These are phyloP conservation scores for Hericium erinaceus DNA, from an alignment of 768 basidiomycete genomes.

Conservation along the genomic window DNA sequence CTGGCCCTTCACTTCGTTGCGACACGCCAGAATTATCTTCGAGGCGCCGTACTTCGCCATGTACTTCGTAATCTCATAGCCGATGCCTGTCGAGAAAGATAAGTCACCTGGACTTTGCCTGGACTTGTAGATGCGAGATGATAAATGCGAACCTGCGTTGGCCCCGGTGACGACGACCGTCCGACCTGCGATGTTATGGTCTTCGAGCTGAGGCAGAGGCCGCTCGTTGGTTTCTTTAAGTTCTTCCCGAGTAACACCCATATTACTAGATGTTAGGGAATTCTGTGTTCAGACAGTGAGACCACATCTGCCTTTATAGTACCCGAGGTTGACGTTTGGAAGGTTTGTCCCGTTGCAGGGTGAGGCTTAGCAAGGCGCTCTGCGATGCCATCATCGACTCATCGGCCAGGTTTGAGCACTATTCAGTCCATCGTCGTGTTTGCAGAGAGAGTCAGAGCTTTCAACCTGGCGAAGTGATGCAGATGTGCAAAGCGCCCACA, in stretches of 20 bases:
- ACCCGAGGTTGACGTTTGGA: too few species aligned
- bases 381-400: too few species aligned
- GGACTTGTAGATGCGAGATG: background rate
- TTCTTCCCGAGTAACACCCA: background rate
- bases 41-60: background rate
- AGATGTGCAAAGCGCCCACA: too few species aligned
- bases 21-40: background rate
- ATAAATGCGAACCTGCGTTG: background rate
- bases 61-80: background rate
- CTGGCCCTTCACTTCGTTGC: background rate
- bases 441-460: too few species aligned
- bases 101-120: too few species aligned
- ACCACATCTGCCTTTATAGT: too few species aligned
- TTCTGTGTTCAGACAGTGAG: too few species aligned
- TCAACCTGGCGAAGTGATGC: too few species aligned
- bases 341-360: too few species aligned
- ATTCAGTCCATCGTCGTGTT: too few species aligned
- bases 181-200: background rate
- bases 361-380: too few species aligned
- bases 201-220: background rate
- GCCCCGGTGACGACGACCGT: background rate
- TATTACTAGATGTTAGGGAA: background rate
- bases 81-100: background rate
- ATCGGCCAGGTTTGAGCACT: too few species aligned
- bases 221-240: background rate